Percentiles rank a stretch among this genome's conserved stretches.
Conservation (phyloP, 352 stramenopile species). For the Globisporangium paddicum region DNA sequence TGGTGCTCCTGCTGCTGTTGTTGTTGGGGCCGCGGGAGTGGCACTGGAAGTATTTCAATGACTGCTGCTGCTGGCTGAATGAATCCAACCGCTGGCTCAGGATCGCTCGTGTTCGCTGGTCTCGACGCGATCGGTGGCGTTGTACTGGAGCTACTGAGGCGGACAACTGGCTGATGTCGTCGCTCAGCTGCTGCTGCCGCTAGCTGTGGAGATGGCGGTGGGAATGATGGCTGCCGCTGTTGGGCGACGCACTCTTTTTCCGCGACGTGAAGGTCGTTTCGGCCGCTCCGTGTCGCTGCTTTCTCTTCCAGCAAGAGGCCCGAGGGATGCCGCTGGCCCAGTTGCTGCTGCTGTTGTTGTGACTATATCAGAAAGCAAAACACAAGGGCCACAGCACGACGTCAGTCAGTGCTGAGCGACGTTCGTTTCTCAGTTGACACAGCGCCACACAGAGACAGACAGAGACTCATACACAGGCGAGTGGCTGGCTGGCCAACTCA, state of each 20-base stretch:
- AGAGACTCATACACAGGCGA: neutral
- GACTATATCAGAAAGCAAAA: neutral
- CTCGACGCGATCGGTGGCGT: neutral
- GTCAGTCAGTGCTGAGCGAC: neutral
- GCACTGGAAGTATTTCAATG: neutral
- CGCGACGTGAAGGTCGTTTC: conserved; percentile 2
- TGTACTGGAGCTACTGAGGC: neutral
- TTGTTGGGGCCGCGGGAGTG: neutral
- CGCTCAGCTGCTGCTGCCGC: neutral
- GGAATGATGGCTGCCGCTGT: neutral
- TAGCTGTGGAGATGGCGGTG: neutral
- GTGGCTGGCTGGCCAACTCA: no score
- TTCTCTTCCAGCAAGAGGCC: neutral
- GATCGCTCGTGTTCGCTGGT: neutral
- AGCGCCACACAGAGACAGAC: neutral
- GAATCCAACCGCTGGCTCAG: neutral
- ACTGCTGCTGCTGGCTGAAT: conserved; percentile 1
- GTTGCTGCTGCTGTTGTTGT: neutral
- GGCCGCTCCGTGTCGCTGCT: neutral
- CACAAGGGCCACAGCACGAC: neutral
- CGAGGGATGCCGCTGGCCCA: neutral
- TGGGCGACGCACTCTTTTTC: neutral
- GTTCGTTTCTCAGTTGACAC: conserved; percentile 3
- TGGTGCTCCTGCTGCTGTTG: neutral
- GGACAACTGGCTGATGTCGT: neutral